Percentiles rank a stretch among this genome's conserved stretches.
phyloP scores from a whole-genome alignment of 2,329 filamentous ascomycete genomes.

The Aspergillus brasiliensis region DNA sequence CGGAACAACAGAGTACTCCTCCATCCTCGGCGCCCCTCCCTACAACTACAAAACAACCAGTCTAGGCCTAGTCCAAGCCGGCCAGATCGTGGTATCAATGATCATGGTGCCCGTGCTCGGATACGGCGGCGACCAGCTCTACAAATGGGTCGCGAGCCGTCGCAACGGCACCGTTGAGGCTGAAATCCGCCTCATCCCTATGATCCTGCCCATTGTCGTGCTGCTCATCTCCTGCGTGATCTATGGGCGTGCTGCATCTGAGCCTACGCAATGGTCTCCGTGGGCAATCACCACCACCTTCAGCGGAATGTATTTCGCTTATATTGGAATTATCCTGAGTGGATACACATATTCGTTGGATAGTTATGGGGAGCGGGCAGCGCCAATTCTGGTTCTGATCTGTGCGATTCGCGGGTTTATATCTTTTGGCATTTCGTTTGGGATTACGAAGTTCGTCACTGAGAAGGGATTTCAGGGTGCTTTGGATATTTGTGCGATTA shows the following conservation, averaged over 20 bases:
- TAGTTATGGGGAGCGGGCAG: conserved; percentile 11
- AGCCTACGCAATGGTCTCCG: conserved; percentile 3
- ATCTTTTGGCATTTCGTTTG: conserved; percentile 15
- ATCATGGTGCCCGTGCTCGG: conserved; percentile 15
- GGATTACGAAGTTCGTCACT: conserved; percentile 10
- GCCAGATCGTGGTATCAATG: conserved; percentile 13
- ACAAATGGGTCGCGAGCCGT: neutral
- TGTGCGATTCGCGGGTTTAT: conserved; percentile 12
- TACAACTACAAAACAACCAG: conserved; percentile 10
- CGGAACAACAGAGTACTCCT: conserved; percentile 9
- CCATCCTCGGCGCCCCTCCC: conserved; percentile 9
- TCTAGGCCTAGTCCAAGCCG: conserved; percentile 11
- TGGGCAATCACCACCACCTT: conserved; percentile 12
- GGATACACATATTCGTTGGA: conserved; percentile 12
- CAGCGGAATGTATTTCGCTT: conserved; percentile 14
- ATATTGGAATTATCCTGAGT: conserved; percentile 6
- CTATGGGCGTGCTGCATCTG: conserved; percentile 9
- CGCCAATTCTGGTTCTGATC: conserved; percentile 13
- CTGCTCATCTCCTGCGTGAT: conserved; percentile 12
- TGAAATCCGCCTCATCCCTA: conserved; percentile 9
- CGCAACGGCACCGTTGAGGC: conserved; percentile 6
- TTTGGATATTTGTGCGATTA: conserved; percentile 6
- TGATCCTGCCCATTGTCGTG: neutral
- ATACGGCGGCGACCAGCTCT: conserved; percentile 13
- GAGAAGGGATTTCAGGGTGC: neutral